Percentiles rank a stretch among this genome's conserved stretches.
Evolutionary conservation across 305 asterid species (phyloP).

Genomic region (Striga hermonthica): DNA sequence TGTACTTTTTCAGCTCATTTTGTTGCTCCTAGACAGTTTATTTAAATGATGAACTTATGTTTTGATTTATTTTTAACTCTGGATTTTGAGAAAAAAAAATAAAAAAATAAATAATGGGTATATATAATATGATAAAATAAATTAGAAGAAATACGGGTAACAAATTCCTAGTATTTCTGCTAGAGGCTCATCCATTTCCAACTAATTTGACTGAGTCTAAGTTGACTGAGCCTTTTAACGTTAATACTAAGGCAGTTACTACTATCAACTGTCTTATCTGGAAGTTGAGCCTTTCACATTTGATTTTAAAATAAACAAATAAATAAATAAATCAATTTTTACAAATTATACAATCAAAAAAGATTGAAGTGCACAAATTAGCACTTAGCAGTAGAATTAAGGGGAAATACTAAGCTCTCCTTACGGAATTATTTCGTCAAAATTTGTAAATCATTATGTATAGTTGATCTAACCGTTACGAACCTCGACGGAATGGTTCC

Average conservation of each 20-base stretch:
- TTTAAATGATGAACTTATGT: background rate
- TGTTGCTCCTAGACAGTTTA: background rate
- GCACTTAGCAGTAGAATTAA: too few species aligned
- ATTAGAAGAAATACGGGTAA: background rate
- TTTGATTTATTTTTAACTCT: background rate
- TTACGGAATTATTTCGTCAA: too few species aligned
- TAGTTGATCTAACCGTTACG: too few species aligned
- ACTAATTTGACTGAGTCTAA: constrained; percentile 34
- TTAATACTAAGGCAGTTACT: background rate
- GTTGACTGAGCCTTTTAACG: background rate
- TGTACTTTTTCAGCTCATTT: constrained; percentile 3
- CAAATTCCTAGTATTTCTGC: constrained; percentile 32
- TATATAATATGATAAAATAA: background rate
- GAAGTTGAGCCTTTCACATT: background rate
- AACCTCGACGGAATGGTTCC: too few species aligned
- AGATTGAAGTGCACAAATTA: too few species aligned
- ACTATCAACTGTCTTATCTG: background rate
- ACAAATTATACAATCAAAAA: background rate
- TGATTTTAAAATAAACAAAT: background rate
- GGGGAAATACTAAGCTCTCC: too few species aligned
- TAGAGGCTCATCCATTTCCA: background rate
- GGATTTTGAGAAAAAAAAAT: background rate
- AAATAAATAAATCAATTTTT: background rate
- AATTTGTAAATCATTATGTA: too few species aligned
- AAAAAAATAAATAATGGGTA: background rate